These are phyloP conservation scores for Zymoseptoria passerinii DNA, from an alignment of 2,329 filamentous ascomycete species.

Conservation along the genomic window DNA sequence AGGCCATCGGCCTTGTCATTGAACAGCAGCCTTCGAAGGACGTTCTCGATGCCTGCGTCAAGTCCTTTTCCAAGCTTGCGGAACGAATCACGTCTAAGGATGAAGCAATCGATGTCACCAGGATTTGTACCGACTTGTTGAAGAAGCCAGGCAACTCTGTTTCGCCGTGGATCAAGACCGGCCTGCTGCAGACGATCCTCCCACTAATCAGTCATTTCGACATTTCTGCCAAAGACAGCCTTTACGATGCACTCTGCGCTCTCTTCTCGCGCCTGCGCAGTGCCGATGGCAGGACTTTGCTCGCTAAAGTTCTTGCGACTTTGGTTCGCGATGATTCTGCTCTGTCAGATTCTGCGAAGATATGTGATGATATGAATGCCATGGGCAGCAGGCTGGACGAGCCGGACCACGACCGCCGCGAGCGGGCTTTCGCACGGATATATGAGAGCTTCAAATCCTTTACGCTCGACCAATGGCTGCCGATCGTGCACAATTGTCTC, in stretches of 20 bases:
- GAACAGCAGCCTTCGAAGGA: conserved; percentile 59
- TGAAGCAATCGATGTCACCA: conserved; percentile 68
- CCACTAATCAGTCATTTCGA: conserved; percentile 47
- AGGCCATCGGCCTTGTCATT: conserved; percentile 43
- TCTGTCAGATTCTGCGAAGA: conserved; percentile 53
- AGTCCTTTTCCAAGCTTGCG: conserved; percentile 68
- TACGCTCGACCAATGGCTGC: conserved; percentile 70
- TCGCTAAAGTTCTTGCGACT: conserved; percentile 64
- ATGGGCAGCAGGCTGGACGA: conserved; percentile 69
- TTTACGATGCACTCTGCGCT: conserved; percentile 67
- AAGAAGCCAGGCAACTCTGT: conserved; percentile 78
- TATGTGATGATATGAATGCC: conserved; percentile 76
- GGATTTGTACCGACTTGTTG: conserved; percentile 71
- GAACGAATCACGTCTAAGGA: conserved; percentile 58
- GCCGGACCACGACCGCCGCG: conserved; percentile 76
- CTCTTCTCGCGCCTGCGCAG: conserved; percentile 90
- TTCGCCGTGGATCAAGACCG: conserved; percentile 72
- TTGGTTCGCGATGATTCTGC: conserved; percentile 58
- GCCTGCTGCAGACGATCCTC: conserved; percentile 70
- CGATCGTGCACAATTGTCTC: conserved; percentile 79
- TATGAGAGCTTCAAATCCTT: conserved; percentile 57
- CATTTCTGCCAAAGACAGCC: conserved; percentile 35
- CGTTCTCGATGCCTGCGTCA: conserved; percentile 69
- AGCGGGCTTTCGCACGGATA: conserved; percentile 67
- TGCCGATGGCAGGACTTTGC: conserved; percentile 60